phyloP scores from a whole-genome alignment of 225 moss, liverwort and hornwort genomes.

The Ulota crispa region DNA sequence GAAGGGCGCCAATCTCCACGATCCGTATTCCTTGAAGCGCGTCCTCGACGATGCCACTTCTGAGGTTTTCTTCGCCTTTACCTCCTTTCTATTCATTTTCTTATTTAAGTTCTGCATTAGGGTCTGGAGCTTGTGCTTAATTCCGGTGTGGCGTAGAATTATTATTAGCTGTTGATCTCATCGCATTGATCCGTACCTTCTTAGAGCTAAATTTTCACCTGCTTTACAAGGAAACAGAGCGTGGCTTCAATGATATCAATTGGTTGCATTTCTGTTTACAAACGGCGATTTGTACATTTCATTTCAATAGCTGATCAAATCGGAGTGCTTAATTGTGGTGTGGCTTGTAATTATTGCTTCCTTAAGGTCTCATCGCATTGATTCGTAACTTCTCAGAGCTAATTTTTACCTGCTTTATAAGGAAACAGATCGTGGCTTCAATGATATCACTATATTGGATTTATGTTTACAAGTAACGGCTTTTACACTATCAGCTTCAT shows the following conservation, averaged over 20 bases:
- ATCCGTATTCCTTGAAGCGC: slow-evolving; percentile 93
- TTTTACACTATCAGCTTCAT: no score
- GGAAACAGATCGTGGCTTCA: no score
- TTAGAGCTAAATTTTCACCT: neutral
- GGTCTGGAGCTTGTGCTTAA: neutral
- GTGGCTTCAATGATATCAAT: neutral
- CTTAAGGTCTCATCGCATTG: no score
- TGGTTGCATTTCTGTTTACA: neutral
- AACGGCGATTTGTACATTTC: neutral
- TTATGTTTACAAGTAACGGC: no score
- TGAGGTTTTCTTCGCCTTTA: slow-evolving; percentile 45
- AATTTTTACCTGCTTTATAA: no score
- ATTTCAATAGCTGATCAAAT: no score
- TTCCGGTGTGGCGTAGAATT: neutral
- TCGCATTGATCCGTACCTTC: neutral
- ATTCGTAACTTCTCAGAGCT: no score
- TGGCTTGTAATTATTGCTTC: no score
- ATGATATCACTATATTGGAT: no score
- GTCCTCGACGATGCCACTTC: slow-evolving; percentile 91
- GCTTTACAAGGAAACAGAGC: neutral
- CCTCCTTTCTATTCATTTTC: neutral
- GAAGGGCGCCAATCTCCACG: slow-evolving; percentile 68
- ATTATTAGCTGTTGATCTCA: neutral
- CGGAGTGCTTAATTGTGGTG: no score
- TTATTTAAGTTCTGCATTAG: neutral